Evolutionary conservation across 2,329 filamentous ascomycete genomes (phyloP).

Genomic region (Exophiala sideris): DNA sequence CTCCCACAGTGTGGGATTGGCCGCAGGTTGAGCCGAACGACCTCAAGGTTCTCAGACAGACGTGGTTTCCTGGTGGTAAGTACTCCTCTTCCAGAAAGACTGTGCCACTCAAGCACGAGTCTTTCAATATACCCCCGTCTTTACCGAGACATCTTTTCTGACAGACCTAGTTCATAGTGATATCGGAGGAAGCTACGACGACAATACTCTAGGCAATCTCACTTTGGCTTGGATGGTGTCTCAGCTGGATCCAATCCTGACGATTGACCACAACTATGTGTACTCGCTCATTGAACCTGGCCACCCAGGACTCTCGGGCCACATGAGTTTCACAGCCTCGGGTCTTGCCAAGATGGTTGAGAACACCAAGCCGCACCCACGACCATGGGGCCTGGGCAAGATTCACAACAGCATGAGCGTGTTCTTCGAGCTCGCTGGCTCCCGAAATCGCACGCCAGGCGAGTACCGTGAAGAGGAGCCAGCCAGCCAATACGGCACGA

Average conservation of each 20-base stretch:
- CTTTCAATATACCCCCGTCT: no score
- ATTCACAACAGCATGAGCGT: slow-evolving; percentile 28
- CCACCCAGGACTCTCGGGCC: slow-evolving; percentile 14
- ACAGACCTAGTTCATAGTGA: slow-evolving; percentile 40
- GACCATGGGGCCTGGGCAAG: slow-evolving; percentile 28
- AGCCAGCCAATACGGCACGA: slow-evolving; percentile 19
- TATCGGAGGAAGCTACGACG: slow-evolving; percentile 46
- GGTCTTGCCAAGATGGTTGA: slow-evolving; percentile 12
- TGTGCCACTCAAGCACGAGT: no score
- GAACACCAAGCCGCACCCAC: slow-evolving; percentile 12
- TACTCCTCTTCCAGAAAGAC: no score
- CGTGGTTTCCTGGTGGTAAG: slow-evolving; percentile 44
- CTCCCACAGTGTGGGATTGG: slow-evolving; percentile 34
- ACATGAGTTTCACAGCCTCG: slow-evolving; percentile 8
- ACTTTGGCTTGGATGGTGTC: slow-evolving; percentile 52
- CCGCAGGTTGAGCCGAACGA: slow-evolving; percentile 30
- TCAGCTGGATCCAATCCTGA: slow-evolving; percentile 33
- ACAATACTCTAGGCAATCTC: slow-evolving; percentile 49
- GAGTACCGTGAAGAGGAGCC: slow-evolving; percentile 27
- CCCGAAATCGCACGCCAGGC: slow-evolving; percentile 24
- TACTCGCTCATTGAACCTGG: slow-evolving; percentile 10
- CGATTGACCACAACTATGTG: slow-evolving; percentile 27
- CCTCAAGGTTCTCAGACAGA: slow-evolving; percentile 38
- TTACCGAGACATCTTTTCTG: no score
- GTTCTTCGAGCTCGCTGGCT: slow-evolving; percentile 27